Base-by-base conservation (phyloP, 1,284 basidiomycete species). In the Puccinia coronata region DNA sequence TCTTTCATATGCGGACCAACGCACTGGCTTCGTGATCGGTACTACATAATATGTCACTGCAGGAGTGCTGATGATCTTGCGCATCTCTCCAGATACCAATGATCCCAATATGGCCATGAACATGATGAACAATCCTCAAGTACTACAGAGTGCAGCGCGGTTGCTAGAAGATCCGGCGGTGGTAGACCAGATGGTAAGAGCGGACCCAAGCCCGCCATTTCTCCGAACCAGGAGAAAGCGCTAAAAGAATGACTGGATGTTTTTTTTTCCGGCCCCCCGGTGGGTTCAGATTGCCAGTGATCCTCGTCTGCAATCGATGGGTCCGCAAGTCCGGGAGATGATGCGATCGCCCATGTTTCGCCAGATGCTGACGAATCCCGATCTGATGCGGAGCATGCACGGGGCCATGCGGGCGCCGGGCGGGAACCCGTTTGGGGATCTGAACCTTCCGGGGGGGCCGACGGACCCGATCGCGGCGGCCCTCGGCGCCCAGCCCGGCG, bases 221-320 rank as follows among this genome's bases (percentile, higher is more conserved):
- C 23, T 39, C 1, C 1, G 11, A 20, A 34, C 9, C 12, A 28
- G 0, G 5, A 31, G 3, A 9, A 16, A 61, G 36, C 31, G 34
- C n/a, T n/a, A n/a, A 61, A 75, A 70, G 28, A 39, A 39, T 55
- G n/a, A 36, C 14, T 23, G 4, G 61, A 53, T 43, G n/a, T 51
- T 57, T 16, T 65, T 70, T 47, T 63, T n/a, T n/a, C n/a, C n/a
- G n/a, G n/a, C n/a, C n/a, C n/a, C n/a, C n/a, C n/a, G 59, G 25
- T 39, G 36, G 28, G 36, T 55, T 49, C 84, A 84, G 83, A 92
- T 96, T 84, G 89, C 91, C 0, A 90, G 88, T 61, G 93, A 94
- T 86, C 95, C 95, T 0, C 91, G 94, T 84, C 88, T 96, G 25
- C 89, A 89, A 1, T 87, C 88, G 0, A 92, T 95, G 91, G 92